Conservation (phyloP, 805 yeast genomes). For the Ogataea angusta region DNA sequence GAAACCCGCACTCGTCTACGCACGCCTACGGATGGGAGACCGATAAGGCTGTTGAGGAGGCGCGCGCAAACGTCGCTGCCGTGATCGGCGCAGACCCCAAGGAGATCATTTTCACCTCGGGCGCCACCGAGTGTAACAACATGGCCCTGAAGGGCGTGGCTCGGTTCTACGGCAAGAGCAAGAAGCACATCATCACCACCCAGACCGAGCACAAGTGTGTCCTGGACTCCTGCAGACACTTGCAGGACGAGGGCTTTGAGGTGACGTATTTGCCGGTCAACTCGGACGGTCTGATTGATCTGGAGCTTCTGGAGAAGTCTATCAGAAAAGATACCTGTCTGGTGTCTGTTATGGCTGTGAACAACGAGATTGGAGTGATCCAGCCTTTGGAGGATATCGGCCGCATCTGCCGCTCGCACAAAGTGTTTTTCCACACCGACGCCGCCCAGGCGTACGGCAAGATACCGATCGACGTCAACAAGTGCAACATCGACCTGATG, state of each 20-base stretch:
- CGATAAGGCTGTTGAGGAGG: constrained; percentile 82
- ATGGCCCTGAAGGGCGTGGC: constrained; percentile 96
- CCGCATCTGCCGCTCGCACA: constrained; percentile 73
- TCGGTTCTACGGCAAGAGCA: constrained; percentile 83
- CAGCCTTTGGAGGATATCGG: constrained; percentile 97
- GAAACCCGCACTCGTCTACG: constrained; percentile 96
- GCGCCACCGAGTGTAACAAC: constrained; percentile 97
- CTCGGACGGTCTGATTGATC: constrained; percentile 71
- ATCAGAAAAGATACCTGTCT: constrained; percentile 88
- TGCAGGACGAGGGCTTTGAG: constrained; percentile 96
- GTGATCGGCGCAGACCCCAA: constrained; percentile 92
- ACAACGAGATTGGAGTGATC: constrained; percentile 96
- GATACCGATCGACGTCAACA: constrained; percentile 87
- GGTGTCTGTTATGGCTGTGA: constrained; percentile 95
- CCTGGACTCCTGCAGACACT: constrained; percentile 89
- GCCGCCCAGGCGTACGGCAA: constrained; percentile 98
- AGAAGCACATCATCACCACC: constrained; percentile 90
- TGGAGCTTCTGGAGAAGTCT: constrained; percentile 74
- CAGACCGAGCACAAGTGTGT: constrained; percentile 99
- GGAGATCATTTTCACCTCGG: constrained; percentile 94
- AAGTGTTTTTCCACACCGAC: constrained; percentile 95
- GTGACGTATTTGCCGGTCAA: constrained; percentile 89
- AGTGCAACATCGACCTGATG: constrained; percentile 86
- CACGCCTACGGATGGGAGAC: constrained; percentile 99
- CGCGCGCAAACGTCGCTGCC: constrained; percentile 77